A percentile compares a stretch with the other conserved stretches of the same genome.
phyloP scores from a whole-genome alignment of 805 yeast species.

The Nakazawaea wickerhamii region DNA sequence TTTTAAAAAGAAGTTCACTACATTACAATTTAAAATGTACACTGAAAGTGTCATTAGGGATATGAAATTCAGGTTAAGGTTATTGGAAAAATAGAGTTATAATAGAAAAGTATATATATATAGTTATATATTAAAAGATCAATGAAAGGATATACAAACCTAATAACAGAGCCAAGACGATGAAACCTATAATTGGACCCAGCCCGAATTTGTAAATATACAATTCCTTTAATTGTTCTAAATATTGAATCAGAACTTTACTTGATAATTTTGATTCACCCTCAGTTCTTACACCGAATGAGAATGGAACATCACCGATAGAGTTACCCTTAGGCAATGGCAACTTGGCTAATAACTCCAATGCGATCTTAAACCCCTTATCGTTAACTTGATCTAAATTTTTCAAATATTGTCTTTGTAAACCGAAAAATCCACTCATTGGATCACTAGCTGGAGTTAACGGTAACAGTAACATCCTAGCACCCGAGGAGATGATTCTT shows the following conservation, averaged over 20 bases:
- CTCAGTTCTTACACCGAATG: constrained; percentile 49
- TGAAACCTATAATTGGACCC: constrained; percentile 12
- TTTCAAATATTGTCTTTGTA: constrained; percentile 38
- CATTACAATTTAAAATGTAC: constrained; percentile 31
- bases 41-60: constrained; percentile 24
- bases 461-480: constrained; percentile 43
- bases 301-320: constrained; percentile 44
- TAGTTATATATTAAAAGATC: not conserved
- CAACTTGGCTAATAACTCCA: constrained; percentile 41
- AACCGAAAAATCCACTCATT: constrained; percentile 48
- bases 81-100: constrained; percentile 1
- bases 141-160: constrained; percentile 2
- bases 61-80: constrained; percentile 18
- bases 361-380: constrained; percentile 45
- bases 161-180: not conserved
- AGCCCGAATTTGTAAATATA: constrained; percentile 41
- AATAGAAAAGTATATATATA: not conserved
- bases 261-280: constrained; percentile 47
- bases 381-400: constrained; percentile 35
- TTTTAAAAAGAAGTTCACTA: constrained; percentile 39
- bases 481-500: constrained; percentile 43
- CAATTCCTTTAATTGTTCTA: constrained; percentile 40
- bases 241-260: constrained; percentile 42
- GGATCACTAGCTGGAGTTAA: constrained; percentile 48
- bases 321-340: constrained; percentile 32